Base-by-base conservation (phyloP, 768 basidiomycete genomes). In the Sutorius australiensis region DNA sequence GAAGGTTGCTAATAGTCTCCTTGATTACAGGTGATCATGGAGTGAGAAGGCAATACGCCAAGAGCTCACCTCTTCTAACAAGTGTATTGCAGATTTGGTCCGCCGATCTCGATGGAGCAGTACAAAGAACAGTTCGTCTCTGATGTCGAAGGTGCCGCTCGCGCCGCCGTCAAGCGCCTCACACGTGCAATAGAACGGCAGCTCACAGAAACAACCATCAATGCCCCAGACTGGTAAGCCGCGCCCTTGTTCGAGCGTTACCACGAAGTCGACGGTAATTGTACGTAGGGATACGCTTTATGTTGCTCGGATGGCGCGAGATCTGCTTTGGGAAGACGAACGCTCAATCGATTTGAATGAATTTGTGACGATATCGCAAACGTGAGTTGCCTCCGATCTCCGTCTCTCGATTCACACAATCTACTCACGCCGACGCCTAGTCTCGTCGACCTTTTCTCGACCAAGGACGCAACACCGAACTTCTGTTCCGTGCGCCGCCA, bases 161-260 rank as follows among this genome's bases (percentile, higher is more conserved):
- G 92, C 51, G 73, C 79, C 51, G 91, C 92, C 17, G 95, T 92
- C 59, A 98, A 98, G 75, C 78, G 82, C 54, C 75, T 99, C 52
- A 95, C 95, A 27, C 80, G 79, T 51, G 70, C 75, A 24, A 84
- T 98, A 50, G 86, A 92, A 69, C 66, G 67, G 11, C 82, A 84
- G 63, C 73, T 99, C 55, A 67, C 85, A 21, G 81, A 82, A 68
- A 73, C 86, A 34, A 97, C 90, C 7, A 80, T 98, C 53, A 98
- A 99, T 65, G 90, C 93, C 12, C 86, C 90, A 31, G 92, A 98
- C 69, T 99, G 97, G 95, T 93, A 77, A 51, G 79, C 77, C 37
- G 33, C 42, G 2, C 37, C 34, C 50, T 55, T n/a, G 48, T n/a
- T 54, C 49, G 54, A 17, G 55, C 34, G 38, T 33, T 21, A 57